Evolutionary conservation across 768 basidiomycete species (phyloP), one percentile per base, ranked within the genome.

Genomic region (Kwoniella dendrophila): DNA sequence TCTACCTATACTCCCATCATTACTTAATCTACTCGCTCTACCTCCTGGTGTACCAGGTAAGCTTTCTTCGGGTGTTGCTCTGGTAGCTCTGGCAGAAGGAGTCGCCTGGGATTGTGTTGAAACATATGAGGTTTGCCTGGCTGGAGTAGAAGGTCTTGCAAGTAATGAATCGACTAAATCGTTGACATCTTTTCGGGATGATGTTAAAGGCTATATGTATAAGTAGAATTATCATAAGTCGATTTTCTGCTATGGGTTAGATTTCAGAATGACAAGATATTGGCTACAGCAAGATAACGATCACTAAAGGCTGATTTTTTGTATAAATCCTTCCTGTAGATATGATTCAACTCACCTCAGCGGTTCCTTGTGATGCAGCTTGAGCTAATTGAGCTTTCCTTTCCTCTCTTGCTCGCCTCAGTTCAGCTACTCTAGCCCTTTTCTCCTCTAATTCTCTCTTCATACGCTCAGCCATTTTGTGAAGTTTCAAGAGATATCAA

Each of bases 401-500:
- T 65, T 89, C 86, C 34, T 86, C 86, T 45, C 92, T 84, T 4
- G 88, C 88, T 77, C 88, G 85, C 56, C 90, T 83, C 36, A 96
- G 83, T 66, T 91, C 90, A 51, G 86, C 90, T 33, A 97, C 86
- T 79, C 92, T 93, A 11, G 86, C 86, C 64, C 88, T 83, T 81
- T 97, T 98, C 26, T 88, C 90, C 78, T 92, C 92, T 62, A 97
- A 89, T 80, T 96, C 93, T 73, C 87, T 87, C 74, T 90, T 81
- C 50, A 91, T 84, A 52, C 77, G 45, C 51, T 78, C 78, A 30
- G 73, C 62, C 73, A 75, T 75, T 18, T 51, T 5, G 49, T 32
- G 22, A 18, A n/a, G n/a, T n/a, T n/a, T n/a, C n/a, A n/a, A n/a
- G n/a, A n/a, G n/a, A n/a, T n/a, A n/a, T n/a, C n/a, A n/a, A n/a